Conservation (phyloP, 1,284 basidiomycete species). For the Taiwanofungus camphoratus region DNA sequence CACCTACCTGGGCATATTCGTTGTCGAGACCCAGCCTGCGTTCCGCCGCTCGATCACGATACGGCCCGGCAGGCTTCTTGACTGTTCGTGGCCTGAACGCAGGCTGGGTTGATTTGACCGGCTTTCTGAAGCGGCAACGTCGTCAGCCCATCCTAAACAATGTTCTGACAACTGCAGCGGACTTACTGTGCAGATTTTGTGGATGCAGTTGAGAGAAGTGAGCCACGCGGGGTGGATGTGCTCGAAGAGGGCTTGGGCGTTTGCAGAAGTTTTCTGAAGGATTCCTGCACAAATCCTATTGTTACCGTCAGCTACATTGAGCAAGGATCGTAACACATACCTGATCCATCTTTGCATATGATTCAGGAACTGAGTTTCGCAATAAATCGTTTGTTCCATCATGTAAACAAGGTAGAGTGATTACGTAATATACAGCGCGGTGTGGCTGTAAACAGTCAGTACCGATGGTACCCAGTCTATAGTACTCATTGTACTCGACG, state of each 20-base stretch:
- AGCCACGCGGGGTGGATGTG: slow-evolving; percentile 15
- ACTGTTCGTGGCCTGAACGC: slow-evolving; percentile 75
- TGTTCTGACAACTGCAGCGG: background rate
- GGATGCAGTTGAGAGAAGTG: slow-evolving; percentile 15
- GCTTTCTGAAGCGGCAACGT: slow-evolving; percentile 16
- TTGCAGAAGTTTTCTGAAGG: slow-evolving; percentile 33
- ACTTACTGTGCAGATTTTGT: slow-evolving; percentile 20
- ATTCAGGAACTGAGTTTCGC: no score
- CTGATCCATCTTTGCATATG: no score
- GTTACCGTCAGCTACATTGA: no score
- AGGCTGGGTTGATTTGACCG: slow-evolving; percentile 26
- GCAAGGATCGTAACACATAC: no score
- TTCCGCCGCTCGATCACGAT: slow-evolving; percentile 69
- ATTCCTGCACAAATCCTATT: slow-evolving; percentile 32
- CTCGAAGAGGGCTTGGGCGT: slow-evolving; percentile 11
- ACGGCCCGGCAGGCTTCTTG: slow-evolving; percentile 52
- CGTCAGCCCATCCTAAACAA: background rate
- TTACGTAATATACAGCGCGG: no score
- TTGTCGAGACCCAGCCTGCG: slow-evolving; percentile 54
- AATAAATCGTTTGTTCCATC: no score
- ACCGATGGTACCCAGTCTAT: no score
- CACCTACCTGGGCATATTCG: slow-evolving; percentile 71
- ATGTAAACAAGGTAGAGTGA: no score
- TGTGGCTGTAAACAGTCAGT: no score
- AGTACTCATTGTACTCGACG: no score